Evolutionary conservation across 108 stramenopile species (phyloP).

Genomic region (Mayamaea pseudoterrestris): DNA sequence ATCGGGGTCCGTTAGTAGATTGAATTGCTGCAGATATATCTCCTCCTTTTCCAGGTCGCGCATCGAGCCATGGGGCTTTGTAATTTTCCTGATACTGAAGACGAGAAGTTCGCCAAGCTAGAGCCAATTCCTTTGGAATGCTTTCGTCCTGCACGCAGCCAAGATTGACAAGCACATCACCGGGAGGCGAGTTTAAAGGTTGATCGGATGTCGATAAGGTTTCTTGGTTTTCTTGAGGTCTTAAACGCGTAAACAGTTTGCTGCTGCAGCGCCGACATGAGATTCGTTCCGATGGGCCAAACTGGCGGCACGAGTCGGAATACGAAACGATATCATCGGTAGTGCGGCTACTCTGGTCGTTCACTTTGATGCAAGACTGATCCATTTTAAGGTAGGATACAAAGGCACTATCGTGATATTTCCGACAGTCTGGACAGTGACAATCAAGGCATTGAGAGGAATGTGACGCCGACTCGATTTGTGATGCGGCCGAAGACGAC

Average conservation of each 20-base stretch:
- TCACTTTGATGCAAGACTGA: too few species aligned
- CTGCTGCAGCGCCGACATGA: conserved; percentile 14
- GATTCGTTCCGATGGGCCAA: conserved; percentile 18
- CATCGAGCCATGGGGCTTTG: conserved; percentile 1
- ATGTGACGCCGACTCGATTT: not conserved
- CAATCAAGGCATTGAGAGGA: conserved; percentile 15
- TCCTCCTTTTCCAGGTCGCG: too few species aligned
- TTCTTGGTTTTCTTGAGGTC: not conserved
- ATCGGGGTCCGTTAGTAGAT: too few species aligned
- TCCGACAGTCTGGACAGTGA: conserved; percentile 22
- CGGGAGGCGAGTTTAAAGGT: too few species aligned
- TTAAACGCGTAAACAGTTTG: conserved; percentile 10
- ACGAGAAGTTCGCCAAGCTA: conserved; percentile 5
- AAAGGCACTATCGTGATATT: conserved; percentile 19
- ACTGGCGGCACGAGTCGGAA: conserved; percentile 6
- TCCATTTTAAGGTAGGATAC: conserved; percentile 11
- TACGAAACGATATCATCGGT: conserved; percentile 1
- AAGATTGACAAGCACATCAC: conserved; percentile 8
- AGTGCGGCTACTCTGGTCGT: too few species aligned
- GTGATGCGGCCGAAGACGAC: not conserved
- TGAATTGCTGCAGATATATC: too few species aligned
- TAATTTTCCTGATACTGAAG: conserved; percentile 3
- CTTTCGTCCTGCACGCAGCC: conserved; percentile 8
- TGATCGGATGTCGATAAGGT: too few species aligned
- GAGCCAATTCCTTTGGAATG: not conserved